These are phyloP conservation scores for Fomes fomentarius DNA, from an alignment of 1,284 basidiomycete genomes.

Conservation along the genomic window DNA sequence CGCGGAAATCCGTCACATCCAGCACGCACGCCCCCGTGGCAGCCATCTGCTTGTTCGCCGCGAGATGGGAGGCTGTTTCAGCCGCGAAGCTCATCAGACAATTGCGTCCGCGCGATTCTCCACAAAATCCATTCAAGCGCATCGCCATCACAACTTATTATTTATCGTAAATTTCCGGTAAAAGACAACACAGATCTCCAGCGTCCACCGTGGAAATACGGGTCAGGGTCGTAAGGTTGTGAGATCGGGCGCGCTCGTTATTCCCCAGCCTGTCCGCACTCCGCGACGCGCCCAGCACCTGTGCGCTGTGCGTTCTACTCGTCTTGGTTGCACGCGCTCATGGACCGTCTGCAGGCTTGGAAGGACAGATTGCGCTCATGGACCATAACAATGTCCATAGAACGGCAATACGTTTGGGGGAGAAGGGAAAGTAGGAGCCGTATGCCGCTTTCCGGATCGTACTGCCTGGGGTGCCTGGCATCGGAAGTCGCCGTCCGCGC, in stretches of 20 bases:
- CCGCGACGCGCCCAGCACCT: constrained; percentile 17
- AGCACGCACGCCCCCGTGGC: constrained; percentile 17
- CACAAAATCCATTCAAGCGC: background rate
- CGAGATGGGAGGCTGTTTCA: constrained; percentile 8
- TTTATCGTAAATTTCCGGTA: background rate
- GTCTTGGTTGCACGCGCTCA: too few relatives aligned
- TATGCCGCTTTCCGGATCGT: constrained; percentile 2
- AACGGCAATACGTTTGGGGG: background rate
- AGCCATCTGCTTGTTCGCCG: constrained; percentile 16
- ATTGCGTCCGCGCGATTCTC: constrained; percentile 22
- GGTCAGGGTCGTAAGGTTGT: constrained; percentile 21
- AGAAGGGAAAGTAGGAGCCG: background rate
- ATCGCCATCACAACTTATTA: constrained; percentile 7
- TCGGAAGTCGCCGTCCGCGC: constrained; percentile 3
- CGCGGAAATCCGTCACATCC: constrained; percentile 12
- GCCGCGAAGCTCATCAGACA: constrained; percentile 26
- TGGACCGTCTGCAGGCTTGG: too few relatives aligned
- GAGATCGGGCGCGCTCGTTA: constrained; percentile 17
- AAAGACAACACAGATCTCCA: background rate
- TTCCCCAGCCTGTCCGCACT: constrained; percentile 18
- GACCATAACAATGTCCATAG: background rate
- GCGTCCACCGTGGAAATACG: constrained; percentile 19
- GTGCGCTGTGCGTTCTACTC: constrained; percentile 4
- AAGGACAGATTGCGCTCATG: background rate
- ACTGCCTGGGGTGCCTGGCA: constrained; percentile 6